Conservation (phyloP, 208 protist genomes). For the Endotrypanum monterogeii region DNA sequence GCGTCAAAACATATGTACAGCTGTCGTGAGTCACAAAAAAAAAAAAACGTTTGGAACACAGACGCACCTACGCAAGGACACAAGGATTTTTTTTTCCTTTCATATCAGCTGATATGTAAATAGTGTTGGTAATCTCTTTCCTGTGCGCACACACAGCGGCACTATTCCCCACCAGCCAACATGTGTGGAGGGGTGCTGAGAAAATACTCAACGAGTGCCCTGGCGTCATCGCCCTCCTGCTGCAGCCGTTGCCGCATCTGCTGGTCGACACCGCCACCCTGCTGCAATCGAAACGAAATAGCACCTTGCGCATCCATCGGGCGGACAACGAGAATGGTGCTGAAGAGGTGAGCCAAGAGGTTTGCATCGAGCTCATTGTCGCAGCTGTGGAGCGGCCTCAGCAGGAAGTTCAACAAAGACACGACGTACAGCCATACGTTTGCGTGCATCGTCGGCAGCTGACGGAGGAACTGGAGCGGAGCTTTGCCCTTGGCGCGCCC, state of each 20-base stretch:
- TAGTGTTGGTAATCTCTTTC: too few species aligned
- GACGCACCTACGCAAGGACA: too few species aligned
- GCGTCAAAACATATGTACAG: too few species aligned
- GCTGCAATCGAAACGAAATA: constrained; percentile 30
- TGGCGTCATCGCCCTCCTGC: constrained; percentile 69
- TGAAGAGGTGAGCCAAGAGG: constrained; percentile 71
- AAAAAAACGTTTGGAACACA: too few species aligned
- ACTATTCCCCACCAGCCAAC: constrained; percentile 29
- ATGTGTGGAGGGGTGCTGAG: constrained; percentile 59
- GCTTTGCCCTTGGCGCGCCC: constrained; percentile 52
- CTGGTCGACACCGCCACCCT: constrained; percentile 60
- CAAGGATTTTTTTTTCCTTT: too few species aligned
- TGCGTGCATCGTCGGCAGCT: constrained; percentile 77
- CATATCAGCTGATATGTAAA: too few species aligned
- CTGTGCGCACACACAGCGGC: not conserved
- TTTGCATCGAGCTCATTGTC: constrained; percentile 64
- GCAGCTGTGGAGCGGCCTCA: constrained; percentile 56
- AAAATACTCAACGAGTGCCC: constrained; percentile 75
- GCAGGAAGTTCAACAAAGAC: constrained; percentile 83
- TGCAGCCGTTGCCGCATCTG: constrained; percentile 66
- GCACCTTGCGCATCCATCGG: constrained; percentile 35
- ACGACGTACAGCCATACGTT: constrained; percentile 88
- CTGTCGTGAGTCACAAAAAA: too few species aligned
- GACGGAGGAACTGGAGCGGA: constrained; percentile 59
- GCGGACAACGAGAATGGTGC: constrained; percentile 57